Evolutionary conservation across 1,139 yeast genomes (phyloP).

Genomic region (Scheffersomyces cryptocercus): DNA sequence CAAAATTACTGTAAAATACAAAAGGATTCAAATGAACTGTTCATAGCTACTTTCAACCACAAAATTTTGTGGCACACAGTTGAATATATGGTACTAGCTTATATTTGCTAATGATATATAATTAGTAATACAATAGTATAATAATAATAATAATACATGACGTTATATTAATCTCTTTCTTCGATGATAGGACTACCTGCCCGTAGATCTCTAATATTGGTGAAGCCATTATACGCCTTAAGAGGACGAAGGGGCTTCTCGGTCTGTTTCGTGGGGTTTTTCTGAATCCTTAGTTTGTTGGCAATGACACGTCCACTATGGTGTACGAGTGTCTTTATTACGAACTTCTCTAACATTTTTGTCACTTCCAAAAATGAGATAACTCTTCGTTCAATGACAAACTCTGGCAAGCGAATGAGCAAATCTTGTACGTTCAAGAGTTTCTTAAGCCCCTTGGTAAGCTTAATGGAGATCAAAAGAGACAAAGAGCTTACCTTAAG

Average conservation of each 20-base stretch:
- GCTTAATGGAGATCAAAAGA: conserved; percentile 58
- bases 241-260: conserved; percentile 26
- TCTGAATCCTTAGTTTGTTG: conserved; percentile 48
- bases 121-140: conserved; percentile 4
- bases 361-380: conserved; percentile 58
- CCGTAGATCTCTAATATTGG: conserved; percentile 18
- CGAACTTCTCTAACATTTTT: conserved; percentile 48
- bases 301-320: conserved; percentile 61
- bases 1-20: no score
- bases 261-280: conserved; percentile 12
- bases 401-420: conserved; percentile 52
- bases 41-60: no score
- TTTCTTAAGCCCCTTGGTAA: conserved; percentile 54
- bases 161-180: background rate
- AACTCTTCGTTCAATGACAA: conserved; percentile 48
- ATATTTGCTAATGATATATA: conserved; percentile 2
- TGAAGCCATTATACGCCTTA: conserved; percentile 28
- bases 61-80: no score
- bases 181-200: background rate
- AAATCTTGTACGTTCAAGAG: conserved; percentile 64
- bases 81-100: background rate
- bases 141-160: background rate
- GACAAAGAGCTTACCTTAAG: conserved; percentile 48
- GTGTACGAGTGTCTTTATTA: conserved; percentile 52
- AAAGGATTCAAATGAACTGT: no score